Conservation (phyloP, 768 basidiomycete genomes). For the Inosperma sp. region DNA sequence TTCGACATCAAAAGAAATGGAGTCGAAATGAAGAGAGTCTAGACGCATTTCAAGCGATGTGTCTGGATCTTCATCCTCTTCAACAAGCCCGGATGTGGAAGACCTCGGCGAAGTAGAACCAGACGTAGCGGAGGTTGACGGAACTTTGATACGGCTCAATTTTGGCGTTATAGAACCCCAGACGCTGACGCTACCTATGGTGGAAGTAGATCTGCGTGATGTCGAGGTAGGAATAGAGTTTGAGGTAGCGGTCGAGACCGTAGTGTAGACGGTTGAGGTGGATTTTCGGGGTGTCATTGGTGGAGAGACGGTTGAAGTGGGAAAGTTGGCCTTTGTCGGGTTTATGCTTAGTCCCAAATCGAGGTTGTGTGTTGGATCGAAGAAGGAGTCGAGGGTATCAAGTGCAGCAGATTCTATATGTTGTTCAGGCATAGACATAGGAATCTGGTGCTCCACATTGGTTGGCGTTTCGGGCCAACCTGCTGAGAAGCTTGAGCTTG, state of each 20-base stretch:
- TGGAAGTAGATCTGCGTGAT: constrained; percentile 7
- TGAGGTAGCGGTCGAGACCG: too few relatives aligned
- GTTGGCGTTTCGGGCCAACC: constrained; percentile 38
- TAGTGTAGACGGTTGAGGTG: background rate
- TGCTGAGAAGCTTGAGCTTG: constrained; percentile 18
- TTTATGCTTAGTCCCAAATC: constrained; percentile 17
- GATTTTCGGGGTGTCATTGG: too few relatives aligned
- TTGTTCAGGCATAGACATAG: constrained; percentile 12
- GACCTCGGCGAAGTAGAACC: background rate
- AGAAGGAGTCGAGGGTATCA: constrained; percentile 19
- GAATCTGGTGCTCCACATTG: constrained; percentile 22
- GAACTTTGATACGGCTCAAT: constrained; percentile 6
- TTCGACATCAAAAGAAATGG: constrained; percentile 61
- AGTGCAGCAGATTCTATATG: constrained; percentile 14
- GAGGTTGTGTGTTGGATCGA: constrained; percentile 19
- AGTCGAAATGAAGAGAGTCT: constrained; percentile 71
- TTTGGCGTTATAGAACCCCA: constrained; percentile 9
- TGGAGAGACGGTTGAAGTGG: background rate
- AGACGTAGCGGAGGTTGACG: too few relatives aligned
- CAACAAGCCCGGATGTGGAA: constrained; percentile 2
- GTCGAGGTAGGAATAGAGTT: too few relatives aligned
- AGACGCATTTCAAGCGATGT: constrained; percentile 60
- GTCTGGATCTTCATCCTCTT: constrained; percentile 32
- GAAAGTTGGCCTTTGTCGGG: background rate
- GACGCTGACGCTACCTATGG: background rate